phyloP scores from a whole-genome alignment of 257 asterid species.

The Cordia subcordata region DNA sequence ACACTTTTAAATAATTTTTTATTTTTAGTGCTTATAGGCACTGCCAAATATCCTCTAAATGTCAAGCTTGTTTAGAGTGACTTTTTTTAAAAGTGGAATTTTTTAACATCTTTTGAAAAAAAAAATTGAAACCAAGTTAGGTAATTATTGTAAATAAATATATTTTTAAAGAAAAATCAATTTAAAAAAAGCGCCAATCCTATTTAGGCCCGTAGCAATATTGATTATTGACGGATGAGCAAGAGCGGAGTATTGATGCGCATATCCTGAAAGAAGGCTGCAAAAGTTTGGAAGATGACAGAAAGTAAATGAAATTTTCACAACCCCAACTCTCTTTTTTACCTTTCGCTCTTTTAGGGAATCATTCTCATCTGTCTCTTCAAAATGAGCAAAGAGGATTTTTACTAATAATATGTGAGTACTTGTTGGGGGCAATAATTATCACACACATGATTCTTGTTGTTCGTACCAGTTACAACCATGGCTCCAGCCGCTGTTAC shows the following conservation, averaged over 20 bases:
- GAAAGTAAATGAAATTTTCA: conserved; percentile 2
- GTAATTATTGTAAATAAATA: no score
- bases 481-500: no score
- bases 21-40: no score
- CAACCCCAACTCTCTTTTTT: not conserved
- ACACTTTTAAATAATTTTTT: no score
- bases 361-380: conserved; percentile 12
- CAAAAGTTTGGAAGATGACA: conserved; percentile 14
- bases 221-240: conserved; percentile 1
- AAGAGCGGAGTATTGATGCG: not conserved
- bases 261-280: conserved; percentile 15
- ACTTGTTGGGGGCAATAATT: conserved; percentile 32
- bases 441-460: conserved; percentile 15
- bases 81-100: no score
- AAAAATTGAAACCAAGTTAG: no score
- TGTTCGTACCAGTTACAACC: not conserved
- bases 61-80: no score
- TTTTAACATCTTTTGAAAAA: no score
- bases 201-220: no score
- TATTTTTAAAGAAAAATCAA: no score
- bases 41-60: no score
- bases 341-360: not conserved
- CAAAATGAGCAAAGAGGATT: conserved; percentile 7
- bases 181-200: no score
- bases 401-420: conserved; percentile 15